These are phyloP conservation scores for Juglanconis juglandina DNA, from an alignment of 2,329 filamentous ascomycete species.

Conservation along the genomic window DNA sequence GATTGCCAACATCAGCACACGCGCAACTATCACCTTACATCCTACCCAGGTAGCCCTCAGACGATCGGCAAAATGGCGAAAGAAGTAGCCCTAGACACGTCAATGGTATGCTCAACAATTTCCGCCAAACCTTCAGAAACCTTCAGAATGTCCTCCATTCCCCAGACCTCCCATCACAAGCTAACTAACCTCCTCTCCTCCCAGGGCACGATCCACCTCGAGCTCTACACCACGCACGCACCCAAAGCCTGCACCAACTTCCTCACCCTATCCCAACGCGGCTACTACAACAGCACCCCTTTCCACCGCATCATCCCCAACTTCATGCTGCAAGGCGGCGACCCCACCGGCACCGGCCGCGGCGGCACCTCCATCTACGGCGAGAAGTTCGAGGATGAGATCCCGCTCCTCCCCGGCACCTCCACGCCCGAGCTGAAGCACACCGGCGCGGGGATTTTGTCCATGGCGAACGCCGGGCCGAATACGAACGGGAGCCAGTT, in stretches of 20 bases:
- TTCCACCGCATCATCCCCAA: slow-evolving; percentile 94
- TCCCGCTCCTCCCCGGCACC: slow-evolving; percentile 46
- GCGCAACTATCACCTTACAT: not conserved
- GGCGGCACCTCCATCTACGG: slow-evolving; percentile 89
- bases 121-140: no score
- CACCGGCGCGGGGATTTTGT: slow-evolving; percentile 87
- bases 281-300: slow-evolving; percentile 82
- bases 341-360: slow-evolving; percentile 88
- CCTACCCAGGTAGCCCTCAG: not conserved
- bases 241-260: slow-evolving; percentile 91
- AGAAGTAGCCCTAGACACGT: slow-evolving; percentile 77
- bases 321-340: slow-evolving; percentile 96
- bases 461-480: slow-evolving; percentile 93
- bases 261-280: slow-evolving; percentile 69
- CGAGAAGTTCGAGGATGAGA: slow-evolving; percentile 92
- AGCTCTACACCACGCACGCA: slow-evolving; percentile 87
- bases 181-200: slow-evolving; percentile 3
- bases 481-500: slow-evolving; percentile 96
- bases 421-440: slow-evolving; percentile 62
- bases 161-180: not conserved
- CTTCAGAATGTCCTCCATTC: not conserved
- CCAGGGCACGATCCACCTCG: slow-evolving; percentile 78
- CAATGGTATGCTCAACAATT: slow-evolving; percentile 58
- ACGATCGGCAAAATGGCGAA: slow-evolving; percentile 59
- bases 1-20: not conserved